Base-by-base conservation (phyloP, 2,329 filamentous ascomycete genomes). In the Neofusicoccum cordaticola region DNA sequence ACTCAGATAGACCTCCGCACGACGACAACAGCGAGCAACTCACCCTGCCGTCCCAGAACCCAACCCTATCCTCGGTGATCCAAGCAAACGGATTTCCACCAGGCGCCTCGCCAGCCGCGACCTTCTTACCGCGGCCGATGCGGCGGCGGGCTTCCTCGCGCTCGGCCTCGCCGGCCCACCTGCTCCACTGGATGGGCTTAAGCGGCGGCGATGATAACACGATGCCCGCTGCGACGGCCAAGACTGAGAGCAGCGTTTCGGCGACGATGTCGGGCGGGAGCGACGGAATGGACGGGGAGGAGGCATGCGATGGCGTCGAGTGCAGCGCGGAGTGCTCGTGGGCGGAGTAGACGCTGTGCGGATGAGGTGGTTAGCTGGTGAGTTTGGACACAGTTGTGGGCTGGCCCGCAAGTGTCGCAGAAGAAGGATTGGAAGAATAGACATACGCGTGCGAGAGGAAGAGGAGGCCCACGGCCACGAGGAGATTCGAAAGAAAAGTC, bases 21-120 rank as follows among this genome's bases (percentile, higher is more conserved):
- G 7, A 7, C 12, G 17, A 35, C 19, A 7, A 13, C 12, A 2
- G 11, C 12, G 15, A 2, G 3, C 27, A 67, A 76, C 79, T 84
- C 75, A 88, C 90, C 77, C 92, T 88, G 68, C 98, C 91, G 79
- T 99, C 92, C 80, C 92, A 85, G 72, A 98, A 99, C 1, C 92
- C 89, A 52, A 88, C 87, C 69, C 95, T 83, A 66, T 91, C 89
- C 79, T 98, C 94, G 66, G 97, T 77, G 51, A 86, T 83, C 57
- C 82, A 83, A 11, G 63, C 39, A 76, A 93, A 98, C 5, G 93
- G 92, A 74, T 96, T 97, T 15, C 90, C 90, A 12, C 42, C 47
- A 1, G 64, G 64, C 41, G 85, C 79, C 68, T 84, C 51, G 15
- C 63, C 52, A 8, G 37, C 35, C 5, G 45, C 13, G 27, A 58